Conservation (phyloP, 2,329 filamentous ascomycete species). For the Fusarium irregulare region DNA sequence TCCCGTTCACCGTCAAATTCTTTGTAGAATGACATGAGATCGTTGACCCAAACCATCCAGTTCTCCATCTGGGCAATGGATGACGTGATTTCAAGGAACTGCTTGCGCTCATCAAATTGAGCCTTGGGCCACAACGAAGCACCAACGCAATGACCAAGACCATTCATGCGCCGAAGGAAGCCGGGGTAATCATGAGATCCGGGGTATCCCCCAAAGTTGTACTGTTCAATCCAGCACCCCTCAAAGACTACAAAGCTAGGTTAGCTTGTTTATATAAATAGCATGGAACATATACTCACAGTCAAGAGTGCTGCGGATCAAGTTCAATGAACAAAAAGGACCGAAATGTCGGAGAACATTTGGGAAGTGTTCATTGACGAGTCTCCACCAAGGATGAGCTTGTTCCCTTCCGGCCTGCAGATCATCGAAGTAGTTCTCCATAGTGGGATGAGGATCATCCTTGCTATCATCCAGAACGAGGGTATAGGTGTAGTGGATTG, state of each 20-base stretch:
- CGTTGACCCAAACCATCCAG: slow-evolving; percentile 3
- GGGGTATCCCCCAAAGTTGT: background rate
- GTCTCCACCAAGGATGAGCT: background rate
- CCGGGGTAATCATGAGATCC: background rate
- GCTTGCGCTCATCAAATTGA: background rate
- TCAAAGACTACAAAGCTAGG: background rate
- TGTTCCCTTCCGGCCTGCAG: background rate
- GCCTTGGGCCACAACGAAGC: background rate
- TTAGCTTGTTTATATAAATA: background rate
- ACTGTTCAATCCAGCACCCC: background rate
- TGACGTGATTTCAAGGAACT: background rate
- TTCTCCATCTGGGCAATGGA: slow-evolving; percentile 3
- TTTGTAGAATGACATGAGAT: slow-evolving; percentile 7
- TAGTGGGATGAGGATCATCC: background rate
- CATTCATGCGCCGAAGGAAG: background rate
- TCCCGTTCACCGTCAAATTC: slow-evolving; percentile 1
- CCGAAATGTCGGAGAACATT: background rate
- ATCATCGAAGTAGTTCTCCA: background rate
- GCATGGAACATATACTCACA: background rate
- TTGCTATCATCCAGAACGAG: background rate
- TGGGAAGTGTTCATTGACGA: background rate
- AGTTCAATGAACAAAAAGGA: background rate
- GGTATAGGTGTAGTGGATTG: background rate
- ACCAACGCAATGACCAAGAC: background rate
- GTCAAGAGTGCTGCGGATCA: background rate